These are phyloP conservation scores for Keqinozyma sinolaborantium DNA, from an alignment of 1,139 yeast genomes.

Conservation along the genomic window DNA sequence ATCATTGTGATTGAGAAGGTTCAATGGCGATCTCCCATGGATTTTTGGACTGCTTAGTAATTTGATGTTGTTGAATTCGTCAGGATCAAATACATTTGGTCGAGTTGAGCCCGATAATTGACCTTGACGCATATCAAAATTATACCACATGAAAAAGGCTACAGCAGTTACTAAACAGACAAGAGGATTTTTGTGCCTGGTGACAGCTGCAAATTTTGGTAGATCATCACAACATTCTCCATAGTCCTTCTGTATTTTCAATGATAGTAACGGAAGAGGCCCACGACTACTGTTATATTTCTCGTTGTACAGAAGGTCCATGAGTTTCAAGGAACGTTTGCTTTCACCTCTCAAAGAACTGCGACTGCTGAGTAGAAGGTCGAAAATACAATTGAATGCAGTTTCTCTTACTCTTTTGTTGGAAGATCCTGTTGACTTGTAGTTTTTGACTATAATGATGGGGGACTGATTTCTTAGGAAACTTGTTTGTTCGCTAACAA, in stretches of 20 bases:
- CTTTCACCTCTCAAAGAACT: background rate
- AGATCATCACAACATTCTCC: background rate
- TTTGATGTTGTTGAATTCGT: background rate
- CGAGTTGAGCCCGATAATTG: background rate
- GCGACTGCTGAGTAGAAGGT: background rate
- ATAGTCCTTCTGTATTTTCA: background rate
- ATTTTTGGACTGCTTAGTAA: background rate
- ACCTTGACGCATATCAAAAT: background rate
- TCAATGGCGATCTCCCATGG: background rate
- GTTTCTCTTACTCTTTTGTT: background rate
- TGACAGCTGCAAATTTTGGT: too few relatives aligned
- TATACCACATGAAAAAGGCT: background rate
- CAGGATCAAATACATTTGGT: background rate
- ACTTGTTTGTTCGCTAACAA: too few relatives aligned
- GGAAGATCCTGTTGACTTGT: background rate
- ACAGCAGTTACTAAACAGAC: background rate
- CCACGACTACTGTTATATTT: background rate
- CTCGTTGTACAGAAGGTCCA: background rate
- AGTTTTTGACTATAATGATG: too few relatives aligned
- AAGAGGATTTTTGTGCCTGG: background rate
- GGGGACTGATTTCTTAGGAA: too few relatives aligned
- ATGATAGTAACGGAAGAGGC: background rate
- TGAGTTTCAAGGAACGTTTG: background rate
- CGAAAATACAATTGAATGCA: background rate
- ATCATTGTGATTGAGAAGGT: background rate